These are phyloP conservation scores for Plantago coronopus DNA, from an alignment of 305 asterid species.

Conservation along the genomic window DNA sequence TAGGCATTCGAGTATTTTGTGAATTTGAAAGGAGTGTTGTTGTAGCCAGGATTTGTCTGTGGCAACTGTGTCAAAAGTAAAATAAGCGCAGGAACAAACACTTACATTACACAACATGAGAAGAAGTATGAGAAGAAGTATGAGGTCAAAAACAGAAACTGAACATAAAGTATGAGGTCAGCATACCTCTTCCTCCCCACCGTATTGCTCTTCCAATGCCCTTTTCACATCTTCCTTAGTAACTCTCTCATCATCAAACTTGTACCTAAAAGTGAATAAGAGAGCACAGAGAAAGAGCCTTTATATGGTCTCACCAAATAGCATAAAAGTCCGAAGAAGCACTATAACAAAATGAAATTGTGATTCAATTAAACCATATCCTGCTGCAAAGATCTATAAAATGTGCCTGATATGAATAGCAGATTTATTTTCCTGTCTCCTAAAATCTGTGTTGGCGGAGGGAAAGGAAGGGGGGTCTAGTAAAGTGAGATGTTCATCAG, in stretches of 20 bases:
- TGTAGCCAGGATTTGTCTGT: slow-evolving; percentile 96
- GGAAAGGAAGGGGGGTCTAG: slow-evolving; percentile 7
- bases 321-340: not conserved
- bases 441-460: slow-evolving; percentile 1
- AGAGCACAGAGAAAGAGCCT: slow-evolving; percentile 13
- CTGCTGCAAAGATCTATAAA: not conserved
- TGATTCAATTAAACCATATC: slow-evolving; percentile 10
- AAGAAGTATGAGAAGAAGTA: not conserved
- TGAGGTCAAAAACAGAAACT: slow-evolving; percentile 11
- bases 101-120: not conserved
- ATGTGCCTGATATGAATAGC: not conserved
- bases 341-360: slow-evolving; percentile 10
- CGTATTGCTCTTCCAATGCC: slow-evolving; percentile 95
- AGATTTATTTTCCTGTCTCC: slow-evolving; percentile 1
- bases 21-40: slow-evolving; percentile 87
- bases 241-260: slow-evolving; percentile 94
- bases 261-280: slow-evolving; percentile 56
- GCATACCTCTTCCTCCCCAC: slow-evolving; percentile 97
- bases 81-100: slow-evolving; percentile 22
- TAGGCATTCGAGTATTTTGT: slow-evolving; percentile 95
- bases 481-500: not conserved
- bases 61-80: slow-evolving; percentile 58
- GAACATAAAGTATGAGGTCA: too few relatives aligned
- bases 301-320: slow-evolving; percentile 1
- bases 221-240: slow-evolving; percentile 88